Evolutionary conservation across 2,329 filamentous ascomycete genomes (phyloP).

Genomic region (Dothideomycetidae sp.): DNA sequence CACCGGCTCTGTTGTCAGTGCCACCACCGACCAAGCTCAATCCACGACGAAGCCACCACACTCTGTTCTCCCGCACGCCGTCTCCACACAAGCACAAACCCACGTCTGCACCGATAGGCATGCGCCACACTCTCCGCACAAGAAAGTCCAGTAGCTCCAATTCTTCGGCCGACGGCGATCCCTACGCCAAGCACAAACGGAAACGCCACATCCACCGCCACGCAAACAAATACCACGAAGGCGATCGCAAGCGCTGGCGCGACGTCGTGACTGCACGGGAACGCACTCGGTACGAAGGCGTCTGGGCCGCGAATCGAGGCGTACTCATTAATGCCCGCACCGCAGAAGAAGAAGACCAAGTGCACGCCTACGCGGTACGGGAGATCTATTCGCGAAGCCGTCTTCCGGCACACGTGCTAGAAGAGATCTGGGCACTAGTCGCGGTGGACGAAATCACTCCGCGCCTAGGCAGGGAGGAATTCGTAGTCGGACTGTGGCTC

Average conservation of each 20-base stretch:
- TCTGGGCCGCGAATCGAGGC: conserved; percentile 72
- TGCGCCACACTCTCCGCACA: conserved; percentile 54
- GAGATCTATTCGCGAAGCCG: conserved; percentile 65
- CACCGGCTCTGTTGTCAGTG: conserved; percentile 26
- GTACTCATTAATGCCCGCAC: conserved; percentile 23
- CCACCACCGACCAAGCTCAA: conserved; percentile 24
- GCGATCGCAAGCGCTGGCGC: conserved; percentile 60
- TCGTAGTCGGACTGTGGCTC: conserved; percentile 72
- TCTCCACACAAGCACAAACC: conserved; percentile 33
- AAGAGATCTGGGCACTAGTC: conserved; percentile 65
- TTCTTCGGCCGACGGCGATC: conserved; percentile 32
- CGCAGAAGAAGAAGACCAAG: conserved; percentile 31
- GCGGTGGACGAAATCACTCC: conserved; percentile 41
- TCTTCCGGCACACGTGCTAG: conserved; percentile 52
- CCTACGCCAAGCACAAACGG: conserved; percentile 37
- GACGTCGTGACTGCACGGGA: conserved; percentile 59
- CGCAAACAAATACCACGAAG: conserved; percentile 59
- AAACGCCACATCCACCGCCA: conserved; percentile 48
- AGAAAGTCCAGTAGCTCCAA: conserved; percentile 19
- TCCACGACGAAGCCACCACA: conserved; percentile 13
- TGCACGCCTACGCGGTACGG: conserved; percentile 53
- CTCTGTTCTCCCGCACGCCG: conserved; percentile 26
- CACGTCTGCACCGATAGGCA: conserved; percentile 12
- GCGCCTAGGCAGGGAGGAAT: conserved; percentile 51
- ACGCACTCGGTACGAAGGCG: conserved; percentile 66